phyloP scores from a whole-genome alignment of 768 basidiomycete species.

The Phylloporus sp. region DNA sequence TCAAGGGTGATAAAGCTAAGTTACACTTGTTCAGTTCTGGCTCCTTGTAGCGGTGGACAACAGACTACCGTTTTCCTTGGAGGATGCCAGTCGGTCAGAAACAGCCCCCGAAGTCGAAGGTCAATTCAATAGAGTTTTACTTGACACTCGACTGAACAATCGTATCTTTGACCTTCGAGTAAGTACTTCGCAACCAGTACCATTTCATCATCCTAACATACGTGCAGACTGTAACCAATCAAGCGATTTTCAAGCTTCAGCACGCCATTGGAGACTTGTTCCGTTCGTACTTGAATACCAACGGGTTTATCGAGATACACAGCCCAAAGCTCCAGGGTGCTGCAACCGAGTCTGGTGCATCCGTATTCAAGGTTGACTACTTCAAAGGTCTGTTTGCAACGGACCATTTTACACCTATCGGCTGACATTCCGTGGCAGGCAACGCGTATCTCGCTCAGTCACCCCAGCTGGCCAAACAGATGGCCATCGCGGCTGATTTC shows the following conservation, averaged over 20 bases:
- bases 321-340: slow-evolving; percentile 96
- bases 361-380: slow-evolving; percentile 96
- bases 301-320: slow-evolving; percentile 92
- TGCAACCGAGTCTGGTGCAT: slow-evolving; percentile 94
- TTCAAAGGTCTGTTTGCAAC: slow-evolving; percentile 68
- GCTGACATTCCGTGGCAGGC: slow-evolving; percentile 42
- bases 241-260: slow-evolving; percentile 91
- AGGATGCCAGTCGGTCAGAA: slow-evolving; percentile 88
- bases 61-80: slow-evolving; percentile 85
- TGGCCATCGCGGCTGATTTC: slow-evolving; percentile 98
- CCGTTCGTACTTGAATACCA: slow-evolving; percentile 69
- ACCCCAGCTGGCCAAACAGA: slow-evolving; percentile 97
- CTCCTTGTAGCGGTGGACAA: slow-evolving; percentile 76
- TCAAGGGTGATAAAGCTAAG: slow-evolving; percentile 1
- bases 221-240: slow-evolving; percentile 84
- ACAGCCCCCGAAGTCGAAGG: slow-evolving; percentile 57
- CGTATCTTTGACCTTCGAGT: slow-evolving; percentile 92
- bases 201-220: slow-evolving; percentile 7
- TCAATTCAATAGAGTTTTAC: slow-evolving; percentile 75
- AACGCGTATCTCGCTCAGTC: slow-evolving; percentile 93
- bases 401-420: background rate
- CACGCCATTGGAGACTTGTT: slow-evolving; percentile 86
- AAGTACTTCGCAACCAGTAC: slow-evolving; percentile 26
- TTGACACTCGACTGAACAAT: slow-evolving; percentile 94
- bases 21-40: slow-evolving; percentile 54